Percentiles rank a stretch among this genome's conserved stretches.
phyloP scores from a whole-genome alignment of 2,329 filamentous ascomycete species.

The Lasiodiplodia sp. region DNA sequence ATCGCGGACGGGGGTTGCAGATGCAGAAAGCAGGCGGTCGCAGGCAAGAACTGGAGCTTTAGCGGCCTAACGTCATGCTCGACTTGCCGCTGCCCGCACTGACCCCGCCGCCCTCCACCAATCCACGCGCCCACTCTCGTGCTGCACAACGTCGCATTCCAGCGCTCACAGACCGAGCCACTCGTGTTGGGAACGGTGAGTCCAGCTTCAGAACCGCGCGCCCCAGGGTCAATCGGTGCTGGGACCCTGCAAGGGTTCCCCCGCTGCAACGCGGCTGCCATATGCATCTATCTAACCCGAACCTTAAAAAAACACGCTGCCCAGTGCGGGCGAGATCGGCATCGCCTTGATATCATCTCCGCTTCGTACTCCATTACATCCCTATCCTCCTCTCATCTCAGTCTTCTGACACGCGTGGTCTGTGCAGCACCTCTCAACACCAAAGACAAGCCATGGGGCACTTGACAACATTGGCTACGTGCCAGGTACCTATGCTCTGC shows the following conservation, averaged over 20 bases:
- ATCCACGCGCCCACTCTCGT: constrained; percentile 1
- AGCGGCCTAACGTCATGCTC: constrained; percentile 21
- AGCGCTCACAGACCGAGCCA: background rate
- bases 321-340: constrained; percentile 9
- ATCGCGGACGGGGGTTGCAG: constrained; percentile 18
- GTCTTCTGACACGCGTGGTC: background rate
- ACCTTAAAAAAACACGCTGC: constrained; percentile 18
- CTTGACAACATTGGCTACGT: constrained; percentile 31
- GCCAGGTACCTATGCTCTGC: constrained; percentile 23
- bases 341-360: constrained; percentile 16
- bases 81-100: constrained; percentile 23
- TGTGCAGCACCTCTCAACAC: background rate
- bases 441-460: constrained; percentile 27
- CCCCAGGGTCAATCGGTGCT: background rate
- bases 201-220: background rate
- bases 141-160: constrained; percentile 20
- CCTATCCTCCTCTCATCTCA: background rate
- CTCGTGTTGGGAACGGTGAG: background rate
- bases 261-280: background rate
- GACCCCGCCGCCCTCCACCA: constrained; percentile 1
- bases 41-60: constrained; percentile 23
- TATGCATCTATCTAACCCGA: constrained; percentile 1
- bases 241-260: background rate
- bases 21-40: constrained; percentile 6
- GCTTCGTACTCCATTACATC: background rate